Evolutionary conservation across 2,329 filamentous ascomycete genomes (phyloP).

Genomic region (Fusarium torreyae): DNA sequence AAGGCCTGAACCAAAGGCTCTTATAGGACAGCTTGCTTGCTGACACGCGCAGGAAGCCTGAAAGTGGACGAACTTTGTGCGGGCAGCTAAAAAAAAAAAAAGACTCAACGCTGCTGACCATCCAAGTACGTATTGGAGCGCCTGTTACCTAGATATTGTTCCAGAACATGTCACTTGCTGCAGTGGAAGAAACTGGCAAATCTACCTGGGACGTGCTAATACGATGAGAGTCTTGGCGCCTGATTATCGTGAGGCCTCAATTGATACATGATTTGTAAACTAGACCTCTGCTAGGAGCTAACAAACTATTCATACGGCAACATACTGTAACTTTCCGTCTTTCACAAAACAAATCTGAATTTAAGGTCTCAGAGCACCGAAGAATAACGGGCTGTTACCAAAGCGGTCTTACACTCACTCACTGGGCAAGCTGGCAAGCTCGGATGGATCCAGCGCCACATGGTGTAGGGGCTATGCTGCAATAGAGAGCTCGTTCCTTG

Average conservation of each 20-base stretch:
- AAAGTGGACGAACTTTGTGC: constrained; percentile 21
- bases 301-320: neutral
- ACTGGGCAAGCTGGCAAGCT: neutral
- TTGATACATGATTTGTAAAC: neutral
- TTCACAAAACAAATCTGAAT: neutral
- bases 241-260: neutral
- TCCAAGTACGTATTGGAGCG: constrained; percentile 9
- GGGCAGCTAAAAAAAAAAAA: neutral
- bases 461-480: constrained; percentile 16
- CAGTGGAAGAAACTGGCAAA: constrained; percentile 6
- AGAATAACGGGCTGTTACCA: neutral
- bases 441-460: constrained; percentile 3
- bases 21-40: constrained; percentile 16
- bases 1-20: constrained; percentile 3
- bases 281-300: neutral
- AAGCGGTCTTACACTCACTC: neutral
- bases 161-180: neutral
- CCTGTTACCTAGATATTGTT: neutral
- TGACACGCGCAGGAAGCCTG: constrained; percentile 16
- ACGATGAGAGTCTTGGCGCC: neutral
- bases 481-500: neutral
- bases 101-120: constrained; percentile 27
- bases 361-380: neutral
- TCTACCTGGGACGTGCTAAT: constrained; percentile 2
- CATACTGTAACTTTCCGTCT: neutral